phyloP scores from a whole-genome alignment of 2,329 filamentous ascomycete genomes.

The Juglanconis oblonga region DNA sequence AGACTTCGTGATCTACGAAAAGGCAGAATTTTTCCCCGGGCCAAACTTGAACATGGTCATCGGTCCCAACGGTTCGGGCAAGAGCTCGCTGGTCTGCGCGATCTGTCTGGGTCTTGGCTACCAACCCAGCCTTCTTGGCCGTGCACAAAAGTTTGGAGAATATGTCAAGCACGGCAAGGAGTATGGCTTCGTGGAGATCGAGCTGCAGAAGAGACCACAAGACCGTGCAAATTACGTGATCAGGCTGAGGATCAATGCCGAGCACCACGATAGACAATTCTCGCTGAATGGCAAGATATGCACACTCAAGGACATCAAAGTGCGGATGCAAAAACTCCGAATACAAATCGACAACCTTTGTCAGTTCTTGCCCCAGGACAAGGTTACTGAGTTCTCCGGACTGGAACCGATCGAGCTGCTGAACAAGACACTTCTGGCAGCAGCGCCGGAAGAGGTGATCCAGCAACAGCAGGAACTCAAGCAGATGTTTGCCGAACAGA shows the following conservation, averaged over 20 bases:
- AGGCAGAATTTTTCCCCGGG: conserved; percentile 85
- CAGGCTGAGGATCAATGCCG: conserved; percentile 71
- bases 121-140: conserved; percentile 75
- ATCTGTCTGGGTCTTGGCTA: conserved; percentile 92
- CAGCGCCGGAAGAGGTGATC: conserved; percentile 77
- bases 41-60: conserved; percentile 98
- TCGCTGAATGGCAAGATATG: conserved; percentile 67
- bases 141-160: conserved; percentile 79
- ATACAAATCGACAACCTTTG: conserved; percentile 98
- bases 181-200: conserved; percentile 83
- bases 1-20: conserved; percentile 94
- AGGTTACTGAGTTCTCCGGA: conserved; percentile 88
- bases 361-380: conserved; percentile 94
- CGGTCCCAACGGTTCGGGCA: conserved; percentile 96
- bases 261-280: conserved; percentile 80
- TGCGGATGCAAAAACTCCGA: conserved; percentile 66
- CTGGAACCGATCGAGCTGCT: conserved; percentile 79
- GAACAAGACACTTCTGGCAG: conserved; percentile 82
- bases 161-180: conserved; percentile 88
- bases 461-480: conserved; percentile 75
- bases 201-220: conserved; percentile 66
- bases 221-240: conserved; percentile 69
- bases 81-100: conserved; percentile 94
- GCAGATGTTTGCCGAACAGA: conserved; percentile 66
- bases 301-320: conserved; percentile 62